Base-by-base conservation (phyloP, 177 flowering plant genomes). In the Vitis hybrid region DNA sequence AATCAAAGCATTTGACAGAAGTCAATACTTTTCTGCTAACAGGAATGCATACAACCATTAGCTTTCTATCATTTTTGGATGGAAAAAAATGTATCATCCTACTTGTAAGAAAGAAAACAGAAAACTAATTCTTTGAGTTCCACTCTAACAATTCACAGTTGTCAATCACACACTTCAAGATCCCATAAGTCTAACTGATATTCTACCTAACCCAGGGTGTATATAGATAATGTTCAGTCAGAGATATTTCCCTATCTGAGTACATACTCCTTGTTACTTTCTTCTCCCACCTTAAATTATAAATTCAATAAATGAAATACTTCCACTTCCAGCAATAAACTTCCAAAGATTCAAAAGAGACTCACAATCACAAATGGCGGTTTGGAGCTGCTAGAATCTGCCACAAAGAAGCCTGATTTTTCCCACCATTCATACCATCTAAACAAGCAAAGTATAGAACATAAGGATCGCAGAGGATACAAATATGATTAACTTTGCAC, bases 381-480 rank as follows among this genome's bases (percentile, higher is more conserved):
- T 70, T 90, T 96, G 51, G 92, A 78, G 81, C 98, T 93, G 70
- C 64, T 85, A 16, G 89, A 70, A 78, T 93, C 97, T 45, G 98
- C 98, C 70, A 80, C 82, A 78, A 93, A 96, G 73, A 80, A 89
- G 18, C 83, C 83, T 26, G 97, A 87, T 56, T 86, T 82, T 73
- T 93, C 98, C 99, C 99, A 96, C 97, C 98, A 96, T 29, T 74
- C 75, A 79, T 96, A 92, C 99, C 99, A 96, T 74, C 99, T 95
- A 70, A 8, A 71, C 49, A n/a, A 77, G 12, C 57, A 74, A 56
- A 66, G 19, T 64, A 33, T 22, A 26, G n/a, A 2, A 48, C 33
- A n/a, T 3, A 39, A 62, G 56, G 33, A 62, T 49, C 10, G 13
- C 39, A 56, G 39, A 51, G 31, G 29, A 64, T 14, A 64, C 10